A percentile compares a stretch with the other conserved stretches of the same genome.
Evolutionary conservation across 2,329 filamentous ascomycete species (phyloP).

Genomic region (Trichoderma sp.): DNA sequence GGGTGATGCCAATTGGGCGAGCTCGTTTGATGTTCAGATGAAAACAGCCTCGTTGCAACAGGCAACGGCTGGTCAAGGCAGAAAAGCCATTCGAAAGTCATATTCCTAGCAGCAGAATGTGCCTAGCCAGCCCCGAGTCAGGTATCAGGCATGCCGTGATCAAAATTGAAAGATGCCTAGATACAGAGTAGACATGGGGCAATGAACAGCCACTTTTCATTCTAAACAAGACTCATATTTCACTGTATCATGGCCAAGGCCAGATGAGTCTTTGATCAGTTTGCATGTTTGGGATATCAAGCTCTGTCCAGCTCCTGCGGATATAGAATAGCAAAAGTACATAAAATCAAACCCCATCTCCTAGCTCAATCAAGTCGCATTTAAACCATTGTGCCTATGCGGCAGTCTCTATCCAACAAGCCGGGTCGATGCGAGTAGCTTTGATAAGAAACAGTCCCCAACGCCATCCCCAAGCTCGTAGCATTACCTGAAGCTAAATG

Average conservation of each 20-base stretch:
- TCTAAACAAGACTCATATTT: neutral
- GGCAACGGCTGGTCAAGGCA: neutral
- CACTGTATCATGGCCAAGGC: neutral
- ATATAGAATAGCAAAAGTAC: neutral
- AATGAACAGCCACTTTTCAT: neutral
- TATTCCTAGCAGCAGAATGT: too few species aligned
- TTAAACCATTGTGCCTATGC: slow-evolving; percentile 16
- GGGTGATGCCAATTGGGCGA: neutral
- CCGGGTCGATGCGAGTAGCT: slow-evolving; percentile 7
- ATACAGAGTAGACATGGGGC: neutral
- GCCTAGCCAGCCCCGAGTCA: neutral
- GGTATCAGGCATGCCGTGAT: neutral
- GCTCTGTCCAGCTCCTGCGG: neutral
- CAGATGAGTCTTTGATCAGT: neutral
- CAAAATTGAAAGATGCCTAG: neutral
- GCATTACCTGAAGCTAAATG: slow-evolving; percentile 3
- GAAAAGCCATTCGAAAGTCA: too few species aligned
- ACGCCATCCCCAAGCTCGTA: slow-evolving; percentile 11
- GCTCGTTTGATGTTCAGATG: neutral
- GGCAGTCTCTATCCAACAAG: slow-evolving; percentile 18
- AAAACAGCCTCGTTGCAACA: neutral
- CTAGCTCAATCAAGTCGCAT: neutral
- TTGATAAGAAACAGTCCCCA: neutral
- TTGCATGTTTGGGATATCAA: slow-evolving; percentile 9
- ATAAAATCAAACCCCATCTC: neutral